Base-by-base conservation (phyloP, 2,329 filamentous ascomycete genomes). In the Fusarium sp. region DNA sequence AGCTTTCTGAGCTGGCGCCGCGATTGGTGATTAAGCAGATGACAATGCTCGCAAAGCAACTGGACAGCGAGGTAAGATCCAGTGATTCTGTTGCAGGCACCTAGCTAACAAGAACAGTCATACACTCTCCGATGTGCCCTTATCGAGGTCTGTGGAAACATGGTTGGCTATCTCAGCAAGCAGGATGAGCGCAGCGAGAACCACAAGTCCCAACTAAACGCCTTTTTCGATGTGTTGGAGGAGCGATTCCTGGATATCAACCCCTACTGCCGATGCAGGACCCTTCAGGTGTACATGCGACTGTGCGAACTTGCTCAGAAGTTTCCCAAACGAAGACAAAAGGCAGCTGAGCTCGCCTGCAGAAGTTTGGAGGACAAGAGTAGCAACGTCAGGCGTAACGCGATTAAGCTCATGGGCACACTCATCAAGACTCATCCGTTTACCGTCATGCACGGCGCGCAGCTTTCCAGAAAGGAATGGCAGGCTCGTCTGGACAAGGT, bases 201-300 rank as follows among this genome's bases (percentile, higher is more conserved):
- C 77, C 91, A 95, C 83, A 97, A 97, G 80, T 94, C 92, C 0
- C 96, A 99, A 78, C 92, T 99, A 64, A 96, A 97, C 71, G 94
- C 94, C 21, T 99, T 98, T 78, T 98, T 98, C 75, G 95, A 98
- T 74, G 94, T 98, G 0, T 84, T 99, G 4, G 94, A 99, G 77
- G 95, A 98, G 81, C 90, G 96, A 14, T 99, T 99, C 80, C 85
- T 98, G 50, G 96, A 99, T 74, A 89, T 97, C 75, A 99, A 98
- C 79, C 97, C 96, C 1, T 99, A 98, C 81, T 98, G 94, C 77
- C 89, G 96, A 75, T 97, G 92, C 80, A 88, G 95, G 72, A 90
- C 94, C 3, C 93, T 99, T 63, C 96, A 99, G 76, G 96, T 98
- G 5, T 98, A 96, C 76, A 88, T 93, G 81, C 95, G 91, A 76